Evolutionary conservation across 768 basidiomycete species (phyloP).

Genomic region (Amanita molliuscula): DNA sequence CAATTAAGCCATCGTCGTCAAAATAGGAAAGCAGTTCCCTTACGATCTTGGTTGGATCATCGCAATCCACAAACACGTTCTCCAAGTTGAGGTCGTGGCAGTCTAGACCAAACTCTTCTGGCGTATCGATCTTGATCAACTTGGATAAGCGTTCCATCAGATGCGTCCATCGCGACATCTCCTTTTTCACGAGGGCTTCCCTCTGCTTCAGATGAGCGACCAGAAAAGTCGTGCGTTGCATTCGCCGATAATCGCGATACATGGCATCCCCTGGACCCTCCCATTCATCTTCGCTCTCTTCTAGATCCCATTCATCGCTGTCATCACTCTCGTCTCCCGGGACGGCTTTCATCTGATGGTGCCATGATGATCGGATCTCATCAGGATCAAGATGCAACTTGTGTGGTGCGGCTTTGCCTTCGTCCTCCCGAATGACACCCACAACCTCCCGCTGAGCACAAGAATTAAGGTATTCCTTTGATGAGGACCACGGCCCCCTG

Average conservation of each 20-base stretch:
- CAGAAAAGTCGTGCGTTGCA: slow-evolving; percentile 72
- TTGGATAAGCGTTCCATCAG: slow-evolving; percentile 52
- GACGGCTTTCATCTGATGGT: slow-evolving; percentile 57
- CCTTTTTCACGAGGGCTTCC: slow-evolving; percentile 51
- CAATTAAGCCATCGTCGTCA: slow-evolving; percentile 2
- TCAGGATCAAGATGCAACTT: slow-evolving; percentile 72
- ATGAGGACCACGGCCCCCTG: slow-evolving; percentile 69
- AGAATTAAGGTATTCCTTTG: slow-evolving; percentile 49
- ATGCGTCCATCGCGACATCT: slow-evolving; percentile 63
- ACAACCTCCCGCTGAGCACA: slow-evolving; percentile 64
- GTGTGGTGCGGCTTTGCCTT: slow-evolving; percentile 69
- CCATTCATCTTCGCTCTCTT: slow-evolving; percentile 75
- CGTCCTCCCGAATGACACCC: slow-evolving; percentile 69
- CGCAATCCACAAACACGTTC: slow-evolving; percentile 72
- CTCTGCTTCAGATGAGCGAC: slow-evolving; percentile 58
- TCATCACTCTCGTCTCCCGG: slow-evolving; percentile 70
- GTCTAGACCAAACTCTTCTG: slow-evolving; percentile 69
- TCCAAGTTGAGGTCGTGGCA: slow-evolving; percentile 81
- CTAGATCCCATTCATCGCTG: slow-evolving; percentile 69
- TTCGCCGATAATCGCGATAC: slow-evolving; percentile 77
- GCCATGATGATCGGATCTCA: slow-evolving; percentile 60
- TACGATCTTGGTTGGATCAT: slow-evolving; percentile 62
- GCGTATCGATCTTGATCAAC: slow-evolving; percentile 17
- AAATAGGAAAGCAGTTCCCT: slow-evolving; percentile 21
- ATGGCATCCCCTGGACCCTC: slow-evolving; percentile 67